phyloP scores from a whole-genome alignment of 1,284 basidiomycete species.

The Fomitopsis palustris region DNA sequence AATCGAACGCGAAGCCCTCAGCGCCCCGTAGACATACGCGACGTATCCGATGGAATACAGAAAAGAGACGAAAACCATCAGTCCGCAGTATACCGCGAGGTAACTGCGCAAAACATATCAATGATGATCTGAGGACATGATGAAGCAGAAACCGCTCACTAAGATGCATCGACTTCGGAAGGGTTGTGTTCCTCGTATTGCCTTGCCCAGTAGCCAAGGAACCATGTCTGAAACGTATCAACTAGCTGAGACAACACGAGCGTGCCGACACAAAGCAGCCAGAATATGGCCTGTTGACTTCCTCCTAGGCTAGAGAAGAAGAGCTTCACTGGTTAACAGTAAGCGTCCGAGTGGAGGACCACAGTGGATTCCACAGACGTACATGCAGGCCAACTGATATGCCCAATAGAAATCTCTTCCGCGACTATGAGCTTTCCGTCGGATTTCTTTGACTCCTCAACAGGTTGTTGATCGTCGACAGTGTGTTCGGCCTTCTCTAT shows the following conservation, averaged over 20 bases:
- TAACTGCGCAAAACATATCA: neutral
- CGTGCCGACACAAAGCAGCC: conserved; percentile 25
- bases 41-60: conserved; percentile 25
- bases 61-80: conserved; percentile 26
- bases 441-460: conserved; percentile 26
- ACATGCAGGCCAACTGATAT: conserved; percentile 44
- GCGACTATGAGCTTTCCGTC: conserved; percentile 49
- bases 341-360: neutral
- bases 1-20: conserved; percentile 51
- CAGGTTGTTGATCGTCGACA: conserved; percentile 27
- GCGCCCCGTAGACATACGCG: conserved; percentile 36
- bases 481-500: conserved; percentile 17
- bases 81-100: conserved; percentile 21
- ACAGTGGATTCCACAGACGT: conserved; percentile 11
- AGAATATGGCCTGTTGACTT: conserved; percentile 25
- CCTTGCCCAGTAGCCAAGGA: conserved; percentile 21
- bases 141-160: conserved; percentile 18
- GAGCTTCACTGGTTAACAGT: conserved; percentile 22
- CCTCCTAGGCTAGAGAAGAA: conserved; percentile 29
- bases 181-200: conserved; percentile 26
- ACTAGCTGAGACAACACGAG: conserved; percentile 13
- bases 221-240: conserved; percentile 14
- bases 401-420: conserved; percentile 56
- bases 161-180: conserved; percentile 26
- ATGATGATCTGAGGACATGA: neutral